Percentiles rank a stretch among this genome's conserved stretches.
These are phyloP conservation scores for Pulveroboletus sp. DNA, from an alignment of 768 basidiomycete genomes.

Conservation along the genomic window DNA sequence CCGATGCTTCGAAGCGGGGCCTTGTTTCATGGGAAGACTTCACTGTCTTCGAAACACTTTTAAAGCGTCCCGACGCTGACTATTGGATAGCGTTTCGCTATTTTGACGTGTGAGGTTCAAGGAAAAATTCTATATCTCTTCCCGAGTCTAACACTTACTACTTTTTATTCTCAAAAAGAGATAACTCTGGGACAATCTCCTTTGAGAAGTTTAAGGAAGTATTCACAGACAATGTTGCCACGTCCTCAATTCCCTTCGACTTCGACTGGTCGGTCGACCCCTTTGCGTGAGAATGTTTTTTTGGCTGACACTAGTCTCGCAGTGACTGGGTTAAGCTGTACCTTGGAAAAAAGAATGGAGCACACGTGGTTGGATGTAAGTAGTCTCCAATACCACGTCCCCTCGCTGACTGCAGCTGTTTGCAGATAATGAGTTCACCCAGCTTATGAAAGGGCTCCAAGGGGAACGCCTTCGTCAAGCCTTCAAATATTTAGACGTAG, in stretches of 20 bases:
- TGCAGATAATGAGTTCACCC: conserved; percentile 92
- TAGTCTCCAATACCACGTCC: conserved; percentile 10
- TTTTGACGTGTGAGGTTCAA: conserved; percentile 80
- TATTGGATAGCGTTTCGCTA: conserved; percentile 96
- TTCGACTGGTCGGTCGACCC: conserved; percentile 70
- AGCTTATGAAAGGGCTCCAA: conserved; percentile 97
- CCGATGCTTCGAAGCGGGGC: conserved; percentile 72
- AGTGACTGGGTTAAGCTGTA: conserved; percentile 97
- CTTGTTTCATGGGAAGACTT: conserved; percentile 95
- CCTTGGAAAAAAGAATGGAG: conserved; percentile 87
- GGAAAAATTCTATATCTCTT: neutral
- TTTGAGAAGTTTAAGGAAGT: conserved; percentile 95
- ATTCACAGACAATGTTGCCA: conserved; percentile 73
- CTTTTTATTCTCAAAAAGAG: conserved; percentile 46
- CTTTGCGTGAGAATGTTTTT: neutral
- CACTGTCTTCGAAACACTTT: conserved; percentile 86
- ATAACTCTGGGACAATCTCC: conserved; percentile 87
- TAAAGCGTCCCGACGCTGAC: conserved; percentile 94
- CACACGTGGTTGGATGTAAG: conserved; percentile 89
- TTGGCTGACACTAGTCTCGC: conserved; percentile 5
- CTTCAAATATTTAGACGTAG: conserved; percentile 85
- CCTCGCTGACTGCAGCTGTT: conserved; percentile 7
- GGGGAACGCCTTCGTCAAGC: conserved; percentile 96
- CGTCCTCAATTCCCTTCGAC: conserved; percentile 87
- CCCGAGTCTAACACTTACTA: conserved; percentile 6